Evolutionary conservation across 805 yeast genomes (phyloP).

Genomic region (Lachancea waltii): DNA sequence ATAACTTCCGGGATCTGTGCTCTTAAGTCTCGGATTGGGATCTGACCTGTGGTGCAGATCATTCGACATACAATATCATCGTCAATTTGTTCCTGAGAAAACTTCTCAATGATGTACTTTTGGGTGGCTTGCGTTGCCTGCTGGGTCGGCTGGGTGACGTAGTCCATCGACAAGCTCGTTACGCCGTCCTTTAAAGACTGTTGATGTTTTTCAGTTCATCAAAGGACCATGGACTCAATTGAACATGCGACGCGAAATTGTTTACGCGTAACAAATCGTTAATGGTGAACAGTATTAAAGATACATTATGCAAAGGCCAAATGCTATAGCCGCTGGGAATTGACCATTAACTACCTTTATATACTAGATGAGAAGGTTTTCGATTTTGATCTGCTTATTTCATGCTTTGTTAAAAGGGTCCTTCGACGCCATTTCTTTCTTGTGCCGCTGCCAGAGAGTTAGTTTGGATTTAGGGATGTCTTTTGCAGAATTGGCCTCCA

Average conservation of each 20-base stretch:
- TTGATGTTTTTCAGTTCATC: too few species aligned
- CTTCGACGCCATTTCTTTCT: not conserved
- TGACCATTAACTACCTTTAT: too few species aligned
- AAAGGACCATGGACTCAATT: too few species aligned
- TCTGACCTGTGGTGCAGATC: constrained; percentile 55
- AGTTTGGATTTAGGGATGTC: not conserved
- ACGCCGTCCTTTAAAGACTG: too few species aligned
- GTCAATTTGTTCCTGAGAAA: constrained; percentile 35
- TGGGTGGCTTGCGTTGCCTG: constrained; percentile 40
- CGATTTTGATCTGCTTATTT: too few species aligned
- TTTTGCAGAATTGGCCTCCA: not conserved
- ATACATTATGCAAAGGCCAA: too few species aligned
- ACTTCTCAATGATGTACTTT: constrained; percentile 29
- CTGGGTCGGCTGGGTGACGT: constrained; percentile 38
- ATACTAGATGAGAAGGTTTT: too few species aligned
- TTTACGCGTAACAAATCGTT: not conserved
- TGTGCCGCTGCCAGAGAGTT: not conserved
- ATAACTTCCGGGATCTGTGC: constrained; percentile 30
- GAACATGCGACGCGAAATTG: not conserved
- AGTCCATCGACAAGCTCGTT: constrained; percentile 30
- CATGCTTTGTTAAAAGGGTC: not conserved
- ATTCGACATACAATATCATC: constrained; percentile 46
- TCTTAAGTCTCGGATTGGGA: constrained; percentile 41
- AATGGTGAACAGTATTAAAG: not conserved
- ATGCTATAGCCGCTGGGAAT: too few species aligned